phyloP scores from a whole-genome alignment of 2,329 filamentous ascomycete genomes.

The Cladophialophora bantiana region DNA sequence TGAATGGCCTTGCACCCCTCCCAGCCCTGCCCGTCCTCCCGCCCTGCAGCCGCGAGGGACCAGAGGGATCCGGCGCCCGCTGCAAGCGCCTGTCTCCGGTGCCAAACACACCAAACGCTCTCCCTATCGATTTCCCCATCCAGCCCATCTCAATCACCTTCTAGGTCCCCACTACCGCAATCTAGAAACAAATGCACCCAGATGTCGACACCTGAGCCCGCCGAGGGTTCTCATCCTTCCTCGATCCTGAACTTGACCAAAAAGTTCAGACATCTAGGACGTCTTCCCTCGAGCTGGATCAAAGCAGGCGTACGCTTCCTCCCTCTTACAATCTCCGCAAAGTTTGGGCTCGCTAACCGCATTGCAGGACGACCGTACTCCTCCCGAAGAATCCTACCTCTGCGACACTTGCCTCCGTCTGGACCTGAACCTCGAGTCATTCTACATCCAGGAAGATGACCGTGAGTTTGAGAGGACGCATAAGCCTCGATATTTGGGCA shows the following conservation, averaged over 20 bases:
- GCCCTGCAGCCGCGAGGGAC: background rate
- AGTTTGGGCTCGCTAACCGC: conserved; percentile 12
- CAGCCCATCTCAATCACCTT: conserved; percentile 23
- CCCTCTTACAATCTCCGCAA: background rate
- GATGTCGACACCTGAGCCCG: conserved; percentile 35
- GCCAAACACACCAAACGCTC: conserved; percentile 10
- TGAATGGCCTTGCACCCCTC: background rate
- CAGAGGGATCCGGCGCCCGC: conserved; percentile 10
- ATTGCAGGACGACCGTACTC: conserved; percentile 24
- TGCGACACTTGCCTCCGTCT: conserved; percentile 39
- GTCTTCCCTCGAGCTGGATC: conserved; percentile 35
- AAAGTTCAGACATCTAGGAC: conserved; percentile 36
- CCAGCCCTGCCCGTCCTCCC: background rate
- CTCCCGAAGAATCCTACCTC: conserved; percentile 36
- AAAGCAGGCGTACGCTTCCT: conserved; percentile 25
- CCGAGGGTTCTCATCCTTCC: conserved; percentile 29
- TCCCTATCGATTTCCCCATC: conserved; percentile 21
- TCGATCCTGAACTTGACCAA: conserved; percentile 36
- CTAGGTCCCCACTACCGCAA: conserved; percentile 14
- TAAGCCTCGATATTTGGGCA: conserved; percentile 37
- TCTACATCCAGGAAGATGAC: conserved; percentile 32
- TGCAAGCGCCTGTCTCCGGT: conserved; percentile 12
- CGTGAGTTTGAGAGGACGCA: conserved; percentile 30
- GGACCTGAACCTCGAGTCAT: conserved; percentile 38
- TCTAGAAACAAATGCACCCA: conserved; percentile 26